A percentile compares a stretch with the other conserved stretches of the same genome.
Conservation (phyloP, 768 basidiomycete species). For the Paxillus ammoniavirescens region DNA sequence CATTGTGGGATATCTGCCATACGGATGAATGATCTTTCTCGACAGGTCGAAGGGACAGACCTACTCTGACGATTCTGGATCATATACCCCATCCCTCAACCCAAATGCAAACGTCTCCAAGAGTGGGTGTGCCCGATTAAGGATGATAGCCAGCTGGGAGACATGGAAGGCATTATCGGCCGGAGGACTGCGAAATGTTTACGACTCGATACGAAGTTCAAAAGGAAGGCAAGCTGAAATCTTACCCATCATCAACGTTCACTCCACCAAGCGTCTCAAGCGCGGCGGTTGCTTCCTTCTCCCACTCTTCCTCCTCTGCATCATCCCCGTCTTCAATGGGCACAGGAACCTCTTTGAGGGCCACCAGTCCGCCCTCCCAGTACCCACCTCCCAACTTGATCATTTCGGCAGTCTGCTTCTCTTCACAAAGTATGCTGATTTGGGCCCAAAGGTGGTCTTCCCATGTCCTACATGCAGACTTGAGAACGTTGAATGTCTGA, state of each 20-base stretch:
- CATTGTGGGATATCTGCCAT: conserved; percentile 60
- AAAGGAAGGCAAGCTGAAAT: conserved; percentile 4
- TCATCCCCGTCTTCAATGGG: conserved; percentile 29
- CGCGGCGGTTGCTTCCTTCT: conserved; percentile 56
- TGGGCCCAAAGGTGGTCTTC: conserved; percentile 96
- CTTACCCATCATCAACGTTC: conserved; percentile 63
- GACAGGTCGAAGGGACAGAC: conserved; percentile 23
- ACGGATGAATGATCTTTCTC: conserved; percentile 1
- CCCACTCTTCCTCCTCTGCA: conserved; percentile 57
- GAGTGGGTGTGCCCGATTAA: conserved; percentile 64
- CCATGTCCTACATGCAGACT: conserved; percentile 83
- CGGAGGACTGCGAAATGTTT: conserved; percentile 40
- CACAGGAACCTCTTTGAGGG: conserved; percentile 39
- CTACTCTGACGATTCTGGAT: conserved; percentile 53
- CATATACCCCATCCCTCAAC: conserved; percentile 50
- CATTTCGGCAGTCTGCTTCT: conserved; percentile 72
- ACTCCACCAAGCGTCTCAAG: conserved; percentile 59
- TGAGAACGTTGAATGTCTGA: conserved; percentile 62
- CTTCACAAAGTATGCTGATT: conserved; percentile 76
- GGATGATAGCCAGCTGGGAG: conserved; percentile 77
- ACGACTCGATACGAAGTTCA: conserved; percentile 3
- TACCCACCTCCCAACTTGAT: conserved; percentile 64
- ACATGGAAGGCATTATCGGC: conserved; percentile 79
- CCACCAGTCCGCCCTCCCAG: conserved; percentile 68
- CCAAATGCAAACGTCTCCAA: conserved; percentile 67